Evolutionary conservation across 2,329 filamentous ascomycete species (phyloP).

Genomic region (Helotiales sp.): DNA sequence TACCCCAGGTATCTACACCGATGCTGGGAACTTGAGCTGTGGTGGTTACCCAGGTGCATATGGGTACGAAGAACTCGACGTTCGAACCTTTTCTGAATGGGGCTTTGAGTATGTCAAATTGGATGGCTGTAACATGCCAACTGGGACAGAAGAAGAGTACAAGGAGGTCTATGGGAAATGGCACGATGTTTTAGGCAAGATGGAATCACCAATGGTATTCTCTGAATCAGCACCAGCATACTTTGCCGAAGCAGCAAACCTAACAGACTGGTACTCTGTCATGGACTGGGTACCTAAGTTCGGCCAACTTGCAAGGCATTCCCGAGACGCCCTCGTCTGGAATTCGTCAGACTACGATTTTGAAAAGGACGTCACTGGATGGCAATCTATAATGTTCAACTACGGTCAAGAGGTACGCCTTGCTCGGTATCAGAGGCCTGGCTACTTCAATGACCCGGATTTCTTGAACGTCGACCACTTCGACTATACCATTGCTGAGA

Average conservation of each 20-base stretch:
- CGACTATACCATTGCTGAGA: constrained; percentile 28
- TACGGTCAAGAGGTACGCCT: constrained; percentile 40
- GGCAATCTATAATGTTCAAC: constrained; percentile 50
- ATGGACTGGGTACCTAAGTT: constrained; percentile 43
- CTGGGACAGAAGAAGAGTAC: constrained; percentile 39
- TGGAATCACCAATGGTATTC: constrained; percentile 34
- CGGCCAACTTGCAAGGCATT: constrained; percentile 40
- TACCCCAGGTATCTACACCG: constrained; percentile 65
- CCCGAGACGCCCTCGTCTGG: constrained; percentile 32
- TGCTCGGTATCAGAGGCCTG: constrained; percentile 36
- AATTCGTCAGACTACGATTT: constrained; percentile 30
- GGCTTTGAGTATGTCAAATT: constrained; percentile 61
- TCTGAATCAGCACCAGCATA: constrained; percentile 47
- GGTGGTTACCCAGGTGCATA: constrained; percentile 57
- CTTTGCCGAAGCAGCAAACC: constrained; percentile 45
- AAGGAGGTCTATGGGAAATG: constrained; percentile 42
- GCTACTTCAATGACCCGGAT: constrained; percentile 38
- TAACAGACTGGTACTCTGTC: constrained; percentile 44
- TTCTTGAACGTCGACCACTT: constrained; percentile 32
- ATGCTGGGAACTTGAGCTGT: constrained; percentile 47
- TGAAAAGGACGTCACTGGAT: constrained; percentile 34
- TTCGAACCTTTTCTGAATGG: constrained; percentile 53
- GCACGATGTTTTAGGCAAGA: constrained; percentile 38
- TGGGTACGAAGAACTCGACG: constrained; percentile 58
- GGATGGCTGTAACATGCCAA: constrained; percentile 52